Base-by-base conservation (phyloP, 2,329 filamentous ascomycete species). In the Hypoxylon sp. region DNA sequence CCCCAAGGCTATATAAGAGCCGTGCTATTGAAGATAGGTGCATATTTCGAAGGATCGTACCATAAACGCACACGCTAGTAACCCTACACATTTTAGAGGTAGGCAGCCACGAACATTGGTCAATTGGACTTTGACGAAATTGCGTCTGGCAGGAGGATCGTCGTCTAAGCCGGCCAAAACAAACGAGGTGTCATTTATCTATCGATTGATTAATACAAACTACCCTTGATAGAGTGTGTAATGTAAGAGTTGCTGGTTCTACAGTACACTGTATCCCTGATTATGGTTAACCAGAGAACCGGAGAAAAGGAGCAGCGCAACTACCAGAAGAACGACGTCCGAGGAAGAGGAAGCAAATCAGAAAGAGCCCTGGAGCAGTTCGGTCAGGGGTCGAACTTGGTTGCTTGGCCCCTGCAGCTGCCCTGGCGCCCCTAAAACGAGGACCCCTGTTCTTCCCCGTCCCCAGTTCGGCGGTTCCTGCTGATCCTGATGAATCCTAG, bases 401-500 rank as follows among this genome's bases (percentile, higher is more conserved):
- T 20, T 26, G 24, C 24, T 26, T 26, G 24, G 24, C 24, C 24
- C 6, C 24, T 26, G 24, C n/a, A n/a, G n/a, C n/a, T n/a, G n/a
- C 59, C 59, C 51, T 65, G 46, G 49, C 30, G 24, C 46, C 42
- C 36, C 38, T 59, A 49, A 28, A 16, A 18, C 30, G 20, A n/a
- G 9, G n/a, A 36, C 46, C 65, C 64, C 61, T 58, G 51, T 61
- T 53, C 28, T 68, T 65, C 65, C 65, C 62, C 65, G 55, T 64
- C 66, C 66, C 66, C 55, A 53, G 61, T 68, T 65, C 53, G 54
- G 45, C 59, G 65, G 65, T 68, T 65, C 65, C 65, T 68, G 65
- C 7, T 60, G 65, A 68, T 68, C 65, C 62, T 65, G 59, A 61
- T 68, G 58, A 65, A 60, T 61, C 60, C 65, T 55, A 33, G 51